A percentile compares a stretch with the other conserved stretches of the same genome.
Conservation (phyloP, 208 protist species). For the Wallacemonas collosoma region DNA sequence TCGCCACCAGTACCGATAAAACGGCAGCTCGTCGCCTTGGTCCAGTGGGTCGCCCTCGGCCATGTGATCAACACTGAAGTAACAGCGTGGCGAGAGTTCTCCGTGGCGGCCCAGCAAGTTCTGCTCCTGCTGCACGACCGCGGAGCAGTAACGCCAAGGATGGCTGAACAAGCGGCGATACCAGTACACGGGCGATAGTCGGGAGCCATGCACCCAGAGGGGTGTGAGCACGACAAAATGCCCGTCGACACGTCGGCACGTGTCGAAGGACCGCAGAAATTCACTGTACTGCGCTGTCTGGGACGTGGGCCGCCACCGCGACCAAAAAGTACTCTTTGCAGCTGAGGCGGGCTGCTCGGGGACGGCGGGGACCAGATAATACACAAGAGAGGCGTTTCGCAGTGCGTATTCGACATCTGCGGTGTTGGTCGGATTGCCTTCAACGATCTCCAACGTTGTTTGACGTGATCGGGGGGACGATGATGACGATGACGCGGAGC, state of each 20-base stretch:
- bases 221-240: constrained; percentile 69
- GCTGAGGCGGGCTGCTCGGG: constrained; percentile 19
- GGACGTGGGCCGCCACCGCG: not conserved
- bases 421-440: constrained; percentile 38
- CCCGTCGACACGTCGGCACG: constrained; percentile 61
- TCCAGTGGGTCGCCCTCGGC: constrained; percentile 33
- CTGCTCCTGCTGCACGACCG: constrained; percentile 55
- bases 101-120: constrained; percentile 47
- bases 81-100: constrained; percentile 40
- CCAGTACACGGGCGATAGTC: constrained; percentile 64
- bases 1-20: constrained; percentile 45
- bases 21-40: constrained; percentile 15
- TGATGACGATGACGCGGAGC: not conserved
- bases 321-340: not conserved
- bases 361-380: constrained; percentile 47
- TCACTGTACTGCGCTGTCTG: constrained; percentile 32
- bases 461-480: constrained; percentile 2
- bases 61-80: constrained; percentile 28
- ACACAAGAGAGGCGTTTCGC: constrained; percentile 53
- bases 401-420: constrained; percentile 55
- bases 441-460: constrained; percentile 52
- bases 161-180: constrained; percentile 46
- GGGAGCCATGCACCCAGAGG: constrained; percentile 52
- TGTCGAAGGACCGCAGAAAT: constrained; percentile 53
- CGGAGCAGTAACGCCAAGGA: constrained; percentile 51